A percentile compares a stretch with the other conserved stretches of the same genome.
These are phyloP conservation scores for Hysterium pulicare DNA, from an alignment of 2,329 filamentous ascomycete genomes.

Conservation along the genomic window DNA sequence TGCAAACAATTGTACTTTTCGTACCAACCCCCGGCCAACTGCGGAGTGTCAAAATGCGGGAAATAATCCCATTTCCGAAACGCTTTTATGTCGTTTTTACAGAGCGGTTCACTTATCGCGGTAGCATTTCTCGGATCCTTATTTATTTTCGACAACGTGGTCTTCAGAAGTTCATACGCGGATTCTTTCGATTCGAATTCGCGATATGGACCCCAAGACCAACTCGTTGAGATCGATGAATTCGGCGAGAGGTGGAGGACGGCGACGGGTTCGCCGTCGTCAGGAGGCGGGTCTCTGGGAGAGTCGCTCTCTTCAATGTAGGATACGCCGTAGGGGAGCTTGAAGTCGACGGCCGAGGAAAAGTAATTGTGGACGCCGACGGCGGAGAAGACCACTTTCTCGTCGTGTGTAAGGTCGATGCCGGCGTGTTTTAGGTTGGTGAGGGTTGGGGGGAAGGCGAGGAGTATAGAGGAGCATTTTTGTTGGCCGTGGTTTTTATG, in stretches of 20 bases:
- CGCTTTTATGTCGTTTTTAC: slow-evolving; percentile 23
- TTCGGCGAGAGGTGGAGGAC: slow-evolving; percentile 27
- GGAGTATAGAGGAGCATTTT: slow-evolving; percentile 32
- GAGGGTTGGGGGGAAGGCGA: slow-evolving; percentile 35
- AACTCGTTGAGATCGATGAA: slow-evolving; percentile 31
- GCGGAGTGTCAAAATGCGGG: slow-evolving; percentile 31
- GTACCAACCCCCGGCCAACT: slow-evolving; percentile 27
- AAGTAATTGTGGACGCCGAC: slow-evolving; percentile 36
- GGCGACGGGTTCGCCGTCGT: slow-evolving; percentile 32
- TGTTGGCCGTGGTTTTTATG: slow-evolving; percentile 11
- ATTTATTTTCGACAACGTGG: slow-evolving; percentile 33
- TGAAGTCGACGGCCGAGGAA: slow-evolving; percentile 31
- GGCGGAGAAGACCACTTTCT: slow-evolving; percentile 29
- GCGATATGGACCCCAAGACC: slow-evolving; percentile 36
- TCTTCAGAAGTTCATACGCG: slow-evolving; percentile 23
- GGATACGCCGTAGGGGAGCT: slow-evolving; percentile 34
- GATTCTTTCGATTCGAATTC: slow-evolving; percentile 26
- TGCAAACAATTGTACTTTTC: slow-evolving; percentile 31
- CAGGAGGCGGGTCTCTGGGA: slow-evolving; percentile 26
- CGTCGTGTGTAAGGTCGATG: slow-evolving; percentile 31
- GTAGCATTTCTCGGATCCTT: slow-evolving; percentile 35
- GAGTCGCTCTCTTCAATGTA: slow-evolving; percentile 28
- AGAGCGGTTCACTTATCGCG: slow-evolving; percentile 16
- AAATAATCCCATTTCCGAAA: slow-evolving; percentile 41
- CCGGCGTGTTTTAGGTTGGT: slow-evolving; percentile 31